Evolutionary conservation across 345 rosid genomes (phyloP), one percentile per base, ranked within the genome.

Genomic region (Carallia brachiata): DNA sequence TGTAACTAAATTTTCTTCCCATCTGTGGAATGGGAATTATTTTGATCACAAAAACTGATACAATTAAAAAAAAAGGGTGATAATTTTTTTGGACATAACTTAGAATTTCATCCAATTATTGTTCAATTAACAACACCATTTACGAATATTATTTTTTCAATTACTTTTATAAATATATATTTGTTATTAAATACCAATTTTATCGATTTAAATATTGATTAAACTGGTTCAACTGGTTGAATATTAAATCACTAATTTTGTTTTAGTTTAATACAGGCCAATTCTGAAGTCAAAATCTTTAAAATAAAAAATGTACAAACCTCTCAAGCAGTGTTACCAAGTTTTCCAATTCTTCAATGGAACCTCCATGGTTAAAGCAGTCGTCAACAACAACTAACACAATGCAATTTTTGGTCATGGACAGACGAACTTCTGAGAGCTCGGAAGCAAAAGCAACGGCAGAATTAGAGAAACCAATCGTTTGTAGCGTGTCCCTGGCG

Each of bases 401-500:
- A 27, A 65, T 70, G 23, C 64, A 40, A 39, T 65, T 57, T 52
- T 72, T 60, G 7, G 52, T 57, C 75, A 69, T 64, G 17, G 70
- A 52, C 5, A 61, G 52, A 27, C 70, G 57, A 23, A 61, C 75
- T 10, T 72, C 70, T 0, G 60, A 34, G 39, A n/a, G 39, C 56
- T 65, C 52, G 13, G 10, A 70, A 63, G 23, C 48, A 72, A 65
- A 28, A 65, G 0, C 65, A 63, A 34, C 23, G 5, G 70, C 18
- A 16, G 75, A 64, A 16, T 37, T 53, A 10, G 75, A 62, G n/a
- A 72, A 72, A 57, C 16, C 57, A 0, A 58, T 63, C 13, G 65
- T 64, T 9, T 12, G 47, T 10, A 65, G 37, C 65, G 65, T 72
- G 52, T 72, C 65, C 7, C 75, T 72, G 4, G 75, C 75, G 56